Evolutionary conservation across 805 yeast genomes (phyloP).

Genomic region (Lipomyces sp.): DNA sequence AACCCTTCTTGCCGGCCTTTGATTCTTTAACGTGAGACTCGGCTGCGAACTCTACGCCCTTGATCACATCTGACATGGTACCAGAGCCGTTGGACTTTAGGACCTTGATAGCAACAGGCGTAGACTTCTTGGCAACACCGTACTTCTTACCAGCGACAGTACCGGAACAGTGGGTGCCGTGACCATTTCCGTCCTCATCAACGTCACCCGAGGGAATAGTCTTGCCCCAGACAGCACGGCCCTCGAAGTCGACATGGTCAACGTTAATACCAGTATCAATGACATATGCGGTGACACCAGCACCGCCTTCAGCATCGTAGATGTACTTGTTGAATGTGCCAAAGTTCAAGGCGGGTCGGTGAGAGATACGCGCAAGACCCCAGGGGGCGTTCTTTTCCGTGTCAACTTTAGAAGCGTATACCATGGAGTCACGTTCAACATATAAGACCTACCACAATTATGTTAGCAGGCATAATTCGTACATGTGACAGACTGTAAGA

Average conservation of each 20-base stretch:
- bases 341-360: constrained; percentile 64
- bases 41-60: constrained; percentile 66
- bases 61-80: constrained; percentile 63
- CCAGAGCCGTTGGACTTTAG: constrained; percentile 65
- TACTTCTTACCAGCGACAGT: constrained; percentile 62
- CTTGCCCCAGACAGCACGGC: constrained; percentile 65
- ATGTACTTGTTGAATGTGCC: constrained; percentile 64
- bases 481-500: constrained; percentile 49
- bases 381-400: constrained; percentile 69
- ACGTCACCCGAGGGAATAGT: constrained; percentile 56
- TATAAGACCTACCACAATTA: constrained; percentile 50
- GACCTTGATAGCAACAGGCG: constrained; percentile 64
- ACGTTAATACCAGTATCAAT: constrained; percentile 62
- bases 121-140: constrained; percentile 66
- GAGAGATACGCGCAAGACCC: constrained; percentile 75
- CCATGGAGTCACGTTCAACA: constrained; percentile 63
- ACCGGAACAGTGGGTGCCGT: constrained; percentile 72
- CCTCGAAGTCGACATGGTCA: constrained; percentile 61
- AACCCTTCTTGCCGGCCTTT: constrained; percentile 48
- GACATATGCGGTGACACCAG: constrained; percentile 61
- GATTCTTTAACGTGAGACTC: constrained; percentile 52
- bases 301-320: constrained; percentile 64
- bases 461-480: not conserved
- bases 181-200: constrained; percentile 63
- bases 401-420: constrained; percentile 53